Base-by-base conservation (phyloP, 208 protist genomes). In the Leishmania major region DNA sequence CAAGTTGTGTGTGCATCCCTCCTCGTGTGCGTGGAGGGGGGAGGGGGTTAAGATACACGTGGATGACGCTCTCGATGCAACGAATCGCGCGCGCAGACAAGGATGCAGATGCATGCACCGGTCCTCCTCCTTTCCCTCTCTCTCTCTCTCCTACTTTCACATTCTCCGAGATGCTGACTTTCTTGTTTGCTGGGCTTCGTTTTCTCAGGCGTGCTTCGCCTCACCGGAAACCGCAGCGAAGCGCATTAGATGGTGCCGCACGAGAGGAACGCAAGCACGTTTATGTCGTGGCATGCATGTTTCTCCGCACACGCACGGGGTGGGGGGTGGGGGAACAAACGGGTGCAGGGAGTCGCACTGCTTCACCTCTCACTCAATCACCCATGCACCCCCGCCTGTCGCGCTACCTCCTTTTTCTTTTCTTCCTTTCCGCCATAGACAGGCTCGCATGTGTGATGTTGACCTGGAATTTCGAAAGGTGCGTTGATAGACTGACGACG, bases 401-500 rank as follows among this genome's bases (percentile, higher is more conserved):
- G 13, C 28, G 5, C 43, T 60, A 4, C 66, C 55, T 82, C 40
- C 51, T 51, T 78, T 49, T 57, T 45, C 35, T 72, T 49, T 28
- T 80, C 78, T 70, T 82, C 80, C 7, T 69, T 66, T 72, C 40
- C 40, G 25, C 40, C 40, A 43, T 72, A 47, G 67, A 43, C 22
- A 28, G n/a, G 31, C 4, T 72, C 7, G 5, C 0, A 10, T 8
- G 25, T 15, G 37, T n/a, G 67, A 47, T n/a, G 67, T n/a, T n/a
- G 1, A 15, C 22, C 67, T 7, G 6, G 31, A 6, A 55, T 31
- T 25, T 7, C 22, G 1, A 72, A 47, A 15, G 40, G 67, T 2
- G 31, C 31, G 31, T 69, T 40, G 62, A 40, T 69, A 31, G 31
- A 40, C 62, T 22, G n/a, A 2, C 62, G 13, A 40, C 31, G 31